Conservation (phyloP, 768 basidiomycete genomes). For the Hortiboletus flavorubellus region DNA sequence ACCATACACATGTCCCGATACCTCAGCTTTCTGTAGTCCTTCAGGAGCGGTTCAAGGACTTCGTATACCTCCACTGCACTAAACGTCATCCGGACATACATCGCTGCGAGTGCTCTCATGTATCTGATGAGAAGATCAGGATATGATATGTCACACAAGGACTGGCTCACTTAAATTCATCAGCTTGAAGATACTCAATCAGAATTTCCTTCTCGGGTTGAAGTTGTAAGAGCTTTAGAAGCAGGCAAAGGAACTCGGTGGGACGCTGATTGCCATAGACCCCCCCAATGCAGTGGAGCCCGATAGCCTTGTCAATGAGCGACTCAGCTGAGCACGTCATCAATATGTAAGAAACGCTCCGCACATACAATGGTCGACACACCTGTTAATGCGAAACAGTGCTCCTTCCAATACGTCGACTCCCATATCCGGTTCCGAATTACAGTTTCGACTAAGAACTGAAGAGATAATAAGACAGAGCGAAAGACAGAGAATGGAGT, state of each 20-base stretch:
- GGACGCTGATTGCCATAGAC: constrained; percentile 95
- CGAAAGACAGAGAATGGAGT: not conserved
- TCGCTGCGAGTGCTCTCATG: constrained; percentile 84
- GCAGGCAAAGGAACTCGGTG: constrained; percentile 88
- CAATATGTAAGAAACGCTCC: not conserved
- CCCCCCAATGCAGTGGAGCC: constrained; percentile 79
- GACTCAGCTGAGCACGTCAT: constrained; percentile 64
- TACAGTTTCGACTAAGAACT: constrained; percentile 95
- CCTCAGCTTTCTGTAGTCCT: constrained; percentile 90
- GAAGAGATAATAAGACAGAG: constrained; percentile 23
- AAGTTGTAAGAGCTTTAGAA: constrained; percentile 92
- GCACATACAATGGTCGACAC: constrained; percentile 18
- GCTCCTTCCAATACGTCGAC: constrained; percentile 94
- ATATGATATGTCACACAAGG: not conserved
- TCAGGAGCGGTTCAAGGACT: constrained; percentile 87
- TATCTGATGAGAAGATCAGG: constrained; percentile 53
- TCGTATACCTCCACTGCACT: constrained; percentile 88
- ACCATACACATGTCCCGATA: constrained; percentile 71
- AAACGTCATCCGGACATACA: constrained; percentile 97
- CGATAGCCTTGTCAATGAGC: constrained; percentile 90
- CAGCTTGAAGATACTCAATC: constrained; percentile 90
- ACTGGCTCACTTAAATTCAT: constrained; percentile 92
- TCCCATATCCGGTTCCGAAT: constrained; percentile 97
- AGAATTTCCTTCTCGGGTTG: constrained; percentile 98
- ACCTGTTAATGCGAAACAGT: constrained; percentile 97